Evolutionary conservation across 768 basidiomycete species (phyloP), one percentile per base, ranked within the genome.

Genomic region (Macrolepiota dolichaula): DNA sequence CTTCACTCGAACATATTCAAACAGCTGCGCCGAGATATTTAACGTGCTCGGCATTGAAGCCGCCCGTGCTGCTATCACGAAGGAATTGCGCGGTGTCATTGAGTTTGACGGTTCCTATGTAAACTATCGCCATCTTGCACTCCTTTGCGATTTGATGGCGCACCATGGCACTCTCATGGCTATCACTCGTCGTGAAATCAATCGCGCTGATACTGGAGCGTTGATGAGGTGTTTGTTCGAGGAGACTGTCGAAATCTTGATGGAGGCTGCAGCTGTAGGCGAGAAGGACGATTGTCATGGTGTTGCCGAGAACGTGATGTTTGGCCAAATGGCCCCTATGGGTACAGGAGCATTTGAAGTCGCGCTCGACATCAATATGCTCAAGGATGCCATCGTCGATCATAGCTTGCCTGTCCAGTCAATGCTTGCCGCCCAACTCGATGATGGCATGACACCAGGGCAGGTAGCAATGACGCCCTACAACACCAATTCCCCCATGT

Each of bases 301-400:
- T 47, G 87, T 99, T 35, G 97, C 97, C n/a, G 96, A 98, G 80
- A 98, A 98, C 69, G 94, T 99, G 44, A 87, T 99, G 83, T 94
- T 99, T 68, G 97, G 97, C 17, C 97, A 98, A 76, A 91, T 98
- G 85, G 96, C 96, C n/a, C 96, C 96, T 0, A 98, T 99, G 95
- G 97, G 97, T 55, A 98, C 97, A 0, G 97, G 97, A 13, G 85
- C 93, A 7, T 98, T 96, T 69, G 96, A 98, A 52, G 92, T 99
- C 53, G 89, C 94, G 0, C 83, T 99, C 52, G 97, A 99, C 73
- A 92, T 98, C 68, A 92, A 96, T 66, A 96, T 98, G 94, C 80
- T 99, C 68, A 97, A 97, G 80, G 96, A 98, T 62, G 96, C 97
- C 42, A 94, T 98, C 57, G 91, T 98, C 53, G 97, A 99, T 72